Evolutionary conservation across 202 grass and related monocot genomes (phyloP), one percentile per base, ranked within the genome.

Genomic region (Brachypodium distachyon): DNA sequence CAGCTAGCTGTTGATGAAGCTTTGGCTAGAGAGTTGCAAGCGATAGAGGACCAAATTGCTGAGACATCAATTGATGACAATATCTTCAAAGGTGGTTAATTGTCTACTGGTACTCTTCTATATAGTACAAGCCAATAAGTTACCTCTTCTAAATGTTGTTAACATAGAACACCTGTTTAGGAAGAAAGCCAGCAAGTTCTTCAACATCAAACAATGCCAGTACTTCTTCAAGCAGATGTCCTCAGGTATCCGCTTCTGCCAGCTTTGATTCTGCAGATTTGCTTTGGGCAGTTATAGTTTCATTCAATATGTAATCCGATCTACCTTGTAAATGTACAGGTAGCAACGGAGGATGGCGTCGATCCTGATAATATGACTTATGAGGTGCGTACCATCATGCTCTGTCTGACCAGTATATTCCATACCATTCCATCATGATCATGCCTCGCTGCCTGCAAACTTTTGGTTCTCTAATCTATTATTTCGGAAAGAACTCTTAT

Each of bases 301-400:
- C 13, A 71, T 39, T 64, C 36, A 61, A 32, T 57, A 33, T 29
- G n/a, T 19, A 53, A 53, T 80, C 81, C 12, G 50, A 78, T 85
- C 23, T 63, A 70, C 74, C 44, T 31, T 76, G 22, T 42, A 43
- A 73, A 80, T 74, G 16, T 46, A 44, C 85, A 93, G 88, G 85
- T 80, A 68, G 61, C 71, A 82, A 79, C 47, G 34, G 82, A 86
- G 28, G 91, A 90, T 63, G 85, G 32, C 26, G 82, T 98, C 27
- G 91, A 98, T 74, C 87, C 82, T 73, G 96, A 98, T 73, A 79
- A 72, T 85, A 98, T 98, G 96, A 92, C 85, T 73, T 98, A 95
- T 39, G 96, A 98, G 96, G 96, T 98, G 38, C 0, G 71, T 67
- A 83, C 34, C 17, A 37, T 85, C 40, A 54, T 26, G 9, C 23